Conservation (phyloP, 257 asterid species). For the Penstemon eatonii region DNA sequence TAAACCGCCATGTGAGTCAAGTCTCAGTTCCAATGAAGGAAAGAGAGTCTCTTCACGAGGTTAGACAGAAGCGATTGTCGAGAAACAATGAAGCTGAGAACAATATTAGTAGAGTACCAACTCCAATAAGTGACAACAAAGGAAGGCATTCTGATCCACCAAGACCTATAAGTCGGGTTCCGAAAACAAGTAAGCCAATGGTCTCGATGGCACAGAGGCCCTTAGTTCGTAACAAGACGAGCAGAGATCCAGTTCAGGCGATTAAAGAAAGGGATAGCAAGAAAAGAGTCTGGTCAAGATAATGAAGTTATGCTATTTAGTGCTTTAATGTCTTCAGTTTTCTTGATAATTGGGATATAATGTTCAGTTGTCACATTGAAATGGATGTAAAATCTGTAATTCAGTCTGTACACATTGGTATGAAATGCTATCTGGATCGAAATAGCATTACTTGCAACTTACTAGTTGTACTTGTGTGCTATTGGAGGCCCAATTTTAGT, state of each 20-base stretch:
- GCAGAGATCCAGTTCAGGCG: constrained; percentile 62
- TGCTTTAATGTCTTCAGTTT: constrained; percentile 18
- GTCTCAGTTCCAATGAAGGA: constrained; percentile 48
- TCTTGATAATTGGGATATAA: background rate
- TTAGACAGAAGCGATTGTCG: constrained; percentile 59
- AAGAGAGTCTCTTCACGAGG: constrained; percentile 37
- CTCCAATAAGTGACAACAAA: constrained; percentile 44
- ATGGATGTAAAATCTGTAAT: background rate
- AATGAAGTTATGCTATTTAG: constrained; percentile 16
- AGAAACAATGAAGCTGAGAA: constrained; percentile 62
- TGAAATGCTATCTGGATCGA: background rate
- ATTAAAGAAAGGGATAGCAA: constrained; percentile 76
- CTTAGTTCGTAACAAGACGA: constrained; percentile 43
- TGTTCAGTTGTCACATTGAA: background rate
- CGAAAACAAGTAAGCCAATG: constrained; percentile 52
- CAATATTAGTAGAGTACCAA: constrained; percentile 32
- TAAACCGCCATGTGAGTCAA: constrained; percentile 44
- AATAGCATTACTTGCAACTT: background rate
- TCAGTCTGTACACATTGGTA: background rate
- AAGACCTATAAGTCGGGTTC: constrained; percentile 44
- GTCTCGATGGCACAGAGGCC: constrained; percentile 46
- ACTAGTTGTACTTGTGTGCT: background rate
- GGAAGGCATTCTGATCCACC: constrained; percentile 68
- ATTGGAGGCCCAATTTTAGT: constrained; percentile 18
- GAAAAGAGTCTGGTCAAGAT: constrained; percentile 88